Evolutionary conservation across 495 filamentous ascomycete species (phyloP).

Genomic region (Terfezia claveryi): DNA sequence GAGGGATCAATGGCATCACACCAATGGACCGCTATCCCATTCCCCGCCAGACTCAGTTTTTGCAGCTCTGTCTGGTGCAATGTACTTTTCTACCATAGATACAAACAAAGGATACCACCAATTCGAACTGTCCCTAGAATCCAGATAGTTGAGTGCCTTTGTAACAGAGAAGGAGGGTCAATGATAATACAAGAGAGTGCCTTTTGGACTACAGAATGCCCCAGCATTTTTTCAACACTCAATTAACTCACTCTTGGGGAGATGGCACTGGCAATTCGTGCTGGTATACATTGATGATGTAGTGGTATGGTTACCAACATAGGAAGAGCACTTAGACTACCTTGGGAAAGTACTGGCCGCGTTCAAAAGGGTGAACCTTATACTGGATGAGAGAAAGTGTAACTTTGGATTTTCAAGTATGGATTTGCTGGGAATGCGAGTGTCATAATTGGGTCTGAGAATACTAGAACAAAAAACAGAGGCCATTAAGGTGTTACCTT

Average conservation of each 20-base stretch:
- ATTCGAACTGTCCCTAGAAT: neutral
- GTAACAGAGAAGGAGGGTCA: neutral
- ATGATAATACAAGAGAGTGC: neutral
- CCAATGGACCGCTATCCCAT: neutral
- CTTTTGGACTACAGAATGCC: neutral
- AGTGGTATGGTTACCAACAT: neutral
- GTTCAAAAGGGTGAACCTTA: neutral
- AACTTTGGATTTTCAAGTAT: neutral
- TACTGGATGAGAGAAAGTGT: neutral
- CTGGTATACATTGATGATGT: slow-evolving; percentile 1
- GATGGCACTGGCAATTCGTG: neutral
- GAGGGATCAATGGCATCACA: neutral
- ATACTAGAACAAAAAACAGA: neutral
- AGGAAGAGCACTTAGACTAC: neutral
- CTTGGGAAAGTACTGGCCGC: neutral
- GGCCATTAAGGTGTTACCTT: neutral
- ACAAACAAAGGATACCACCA: neutral
- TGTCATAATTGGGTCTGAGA: neutral
- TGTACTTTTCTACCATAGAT: neutral
- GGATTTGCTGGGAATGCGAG: neutral
- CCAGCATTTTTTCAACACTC: neutral
- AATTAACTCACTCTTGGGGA: neutral
- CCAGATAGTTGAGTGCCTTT: neutral
- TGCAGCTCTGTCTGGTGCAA: neutral
- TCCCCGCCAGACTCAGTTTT: neutral